Evolutionary conservation across 2,329 filamentous ascomycete species (phyloP), one percentile per base, ranked within the genome.

Genomic region (Colletotrichum sp.): DNA sequence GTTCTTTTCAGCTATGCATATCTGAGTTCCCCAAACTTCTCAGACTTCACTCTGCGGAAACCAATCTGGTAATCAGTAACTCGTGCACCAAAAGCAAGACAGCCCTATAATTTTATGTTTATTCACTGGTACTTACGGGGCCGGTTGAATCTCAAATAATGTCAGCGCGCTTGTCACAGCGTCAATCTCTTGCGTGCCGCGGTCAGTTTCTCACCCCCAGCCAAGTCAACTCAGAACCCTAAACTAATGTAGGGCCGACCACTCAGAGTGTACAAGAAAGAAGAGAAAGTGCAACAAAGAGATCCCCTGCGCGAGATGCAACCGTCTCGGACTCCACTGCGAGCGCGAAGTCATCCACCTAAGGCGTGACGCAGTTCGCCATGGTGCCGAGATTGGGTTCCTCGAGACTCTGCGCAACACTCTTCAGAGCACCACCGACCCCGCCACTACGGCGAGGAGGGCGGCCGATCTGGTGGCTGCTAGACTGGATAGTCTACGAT

Each of bases 21-120:
- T 52, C 44, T 52, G 11, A 52, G 11, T 52, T 52, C 44, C 11
- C 44, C 12, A 13, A 22, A 22, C 44, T 5, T 52, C n/a, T 52
- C n/a, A 1, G n/a, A 7, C 4, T 22, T 52, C n/a, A 13, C 44
- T 25, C n/a, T 22, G 12, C n/a, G 1, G 3, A 2, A 52, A 25
- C 44, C 11, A 48, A 12, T 48, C 8, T n/a, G 0, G 39, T 3
- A 2, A 44, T n/a, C 3, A 3, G 19, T 7, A n/a, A 7, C 4
- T 13, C n/a, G 44, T 52, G n/a, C n/a, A 13, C 12, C 11, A 22
- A 52, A 1, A 52, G 11, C 11, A 52, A 52, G 0, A 13, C 2
- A 52, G 6, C n/a, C n/a, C 0, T 1, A 7, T 0, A 0, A 15
- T 25, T 0, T 8, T 8, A 13, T 8, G n/a, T n/a, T 22, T 22